These are phyloP conservation scores for Wickerhamomyces kurtzmanii DNA, from an alignment of 805 yeast species.

Conservation along the genomic window DNA sequence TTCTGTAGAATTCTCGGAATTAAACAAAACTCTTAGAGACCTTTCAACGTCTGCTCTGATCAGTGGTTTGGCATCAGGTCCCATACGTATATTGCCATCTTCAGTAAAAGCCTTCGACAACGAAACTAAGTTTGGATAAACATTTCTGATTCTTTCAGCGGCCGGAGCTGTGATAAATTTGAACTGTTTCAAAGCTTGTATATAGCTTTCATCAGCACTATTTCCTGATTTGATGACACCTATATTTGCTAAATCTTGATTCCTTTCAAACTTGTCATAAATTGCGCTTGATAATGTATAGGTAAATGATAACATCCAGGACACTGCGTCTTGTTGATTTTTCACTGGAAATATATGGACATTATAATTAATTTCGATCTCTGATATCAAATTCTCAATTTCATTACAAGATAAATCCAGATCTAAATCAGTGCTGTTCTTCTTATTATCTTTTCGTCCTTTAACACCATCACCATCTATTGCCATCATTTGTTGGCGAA, in stretches of 20 bases:
- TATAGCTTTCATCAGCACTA: constrained; percentile 33
- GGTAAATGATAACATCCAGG: constrained; percentile 48
- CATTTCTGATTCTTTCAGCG: constrained; percentile 32
- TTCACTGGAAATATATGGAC: constrained; percentile 41
- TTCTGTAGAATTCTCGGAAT: constrained; percentile 40
- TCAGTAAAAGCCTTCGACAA: constrained; percentile 16
- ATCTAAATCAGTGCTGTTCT: constrained; percentile 2
- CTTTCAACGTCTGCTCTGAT: constrained; percentile 41
- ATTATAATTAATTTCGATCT: constrained; percentile 35
- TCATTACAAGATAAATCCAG: constrained; percentile 13
- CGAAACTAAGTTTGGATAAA: constrained; percentile 27
- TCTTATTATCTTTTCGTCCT: constrained; percentile 1
- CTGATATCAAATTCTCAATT: constrained; percentile 29
- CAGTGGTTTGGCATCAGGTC: constrained; percentile 31
- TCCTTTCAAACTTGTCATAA: constrained; percentile 47
- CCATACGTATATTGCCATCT: constrained; percentile 26
- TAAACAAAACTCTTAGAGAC: constrained; percentile 36
- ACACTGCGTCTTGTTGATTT: constrained; percentile 33
- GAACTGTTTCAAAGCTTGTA: constrained; percentile 44
- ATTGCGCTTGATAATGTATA: constrained; percentile 42
- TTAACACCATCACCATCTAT: not conserved
- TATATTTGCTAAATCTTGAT: constrained; percentile 43
- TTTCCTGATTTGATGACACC: constrained; percentile 47
- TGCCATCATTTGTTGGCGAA: constrained; percentile 19
- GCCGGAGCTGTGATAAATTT: constrained; percentile 45